Base-by-base conservation (phyloP, 1,284 basidiomycete species). In the Fomitopsis pinicola region DNA sequence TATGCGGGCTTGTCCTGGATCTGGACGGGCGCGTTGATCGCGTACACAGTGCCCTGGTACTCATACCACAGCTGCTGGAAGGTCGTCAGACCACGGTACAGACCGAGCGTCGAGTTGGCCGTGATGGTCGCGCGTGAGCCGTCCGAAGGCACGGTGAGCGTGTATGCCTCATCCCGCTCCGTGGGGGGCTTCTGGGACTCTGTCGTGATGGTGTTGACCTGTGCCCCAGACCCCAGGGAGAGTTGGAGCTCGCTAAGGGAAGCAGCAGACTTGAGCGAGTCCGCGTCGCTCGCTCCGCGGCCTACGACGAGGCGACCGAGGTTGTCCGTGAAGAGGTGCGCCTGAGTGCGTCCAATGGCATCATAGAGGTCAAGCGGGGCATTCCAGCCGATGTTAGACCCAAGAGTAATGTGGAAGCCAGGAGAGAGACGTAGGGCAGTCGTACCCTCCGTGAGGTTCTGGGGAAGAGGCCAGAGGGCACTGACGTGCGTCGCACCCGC, bases 71-170 rank as follows among this genome's bases (percentile, higher is more conserved):
- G 74, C 75, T 95, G 92, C 42, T 80, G 77, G 72, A 97, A 94
- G 1, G 93, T 95, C 33, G 91, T 88, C 64, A 97, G 74, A 1
- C 93, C 95, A 58, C 95, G 80, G 60, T 88, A 84, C 14, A 95
- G 75, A 0, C 94, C 94, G 22, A 97, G 75, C 0, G 91, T 85
- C 42, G 89, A 87, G 62, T 85, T 86, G 2, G 94, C 89, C 0
- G 72, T 78, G 54, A 97, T 75, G 0, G 75, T 80, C 6, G 91
- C 92, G 3, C 71, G 61, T 0, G 78, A 77, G 4, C 88, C 89
- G 60, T 88, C 82, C 2, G 68, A 71, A 0, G 90, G 90, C 10
- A 95, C 76, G 0, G 66, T 76, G 42, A 95, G 76, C 0, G 75
- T 76, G 69, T 96, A 95, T 22, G 76, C 78, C 74, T 95, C 93